Evolutionary conservation across 768 basidiomycete species (phyloP).

Genomic region (Chalciporus chontae): DNA sequence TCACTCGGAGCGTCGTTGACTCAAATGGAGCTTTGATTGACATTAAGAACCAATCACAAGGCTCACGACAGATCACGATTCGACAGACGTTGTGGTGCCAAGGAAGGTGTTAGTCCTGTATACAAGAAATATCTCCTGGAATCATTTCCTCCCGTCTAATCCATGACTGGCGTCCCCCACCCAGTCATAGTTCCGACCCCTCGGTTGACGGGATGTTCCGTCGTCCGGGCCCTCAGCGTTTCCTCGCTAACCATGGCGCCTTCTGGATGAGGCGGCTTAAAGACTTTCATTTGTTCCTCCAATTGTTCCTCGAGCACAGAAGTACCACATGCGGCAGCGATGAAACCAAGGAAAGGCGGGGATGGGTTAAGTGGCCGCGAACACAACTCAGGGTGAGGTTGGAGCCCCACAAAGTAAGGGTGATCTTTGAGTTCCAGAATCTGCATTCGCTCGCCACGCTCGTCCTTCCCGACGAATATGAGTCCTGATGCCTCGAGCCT

Average conservation of each 20-base stretch:
- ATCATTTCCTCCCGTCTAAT: constrained; percentile 9
- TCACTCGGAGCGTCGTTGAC: not conserved
- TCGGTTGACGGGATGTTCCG: constrained; percentile 28
- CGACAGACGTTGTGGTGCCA: not conserved
- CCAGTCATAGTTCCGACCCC: constrained; percentile 16
- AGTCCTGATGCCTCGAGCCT: constrained; percentile 70
- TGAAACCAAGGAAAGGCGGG: constrained; percentile 93
- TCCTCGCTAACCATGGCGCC: constrained; percentile 72
- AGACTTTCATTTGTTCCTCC: constrained; percentile 54
- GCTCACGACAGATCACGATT: not conserved
- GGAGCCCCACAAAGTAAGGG: constrained; percentile 89
- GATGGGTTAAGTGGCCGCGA: constrained; percentile 97
- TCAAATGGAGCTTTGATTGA: not conserved
- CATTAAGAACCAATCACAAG: not conserved
- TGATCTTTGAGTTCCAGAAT: constrained; percentile 88
- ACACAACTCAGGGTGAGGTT: constrained; percentile 99
- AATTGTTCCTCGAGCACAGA: constrained; percentile 69
- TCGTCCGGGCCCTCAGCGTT: constrained; percentile 39
- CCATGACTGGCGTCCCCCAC: constrained; percentile 19
- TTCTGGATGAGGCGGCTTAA: constrained; percentile 73
- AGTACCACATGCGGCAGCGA: constrained; percentile 68
- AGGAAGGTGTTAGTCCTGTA: not conserved
- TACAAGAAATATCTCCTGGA: not conserved
- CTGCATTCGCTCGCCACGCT: constrained; percentile 97
- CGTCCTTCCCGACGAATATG: constrained; percentile 84